Evolutionary conservation across 2,329 filamentous ascomycete genomes (phyloP), one percentile per base, ranked within the genome.

Genomic region (Coniochaeta hoffmannii): DNA sequence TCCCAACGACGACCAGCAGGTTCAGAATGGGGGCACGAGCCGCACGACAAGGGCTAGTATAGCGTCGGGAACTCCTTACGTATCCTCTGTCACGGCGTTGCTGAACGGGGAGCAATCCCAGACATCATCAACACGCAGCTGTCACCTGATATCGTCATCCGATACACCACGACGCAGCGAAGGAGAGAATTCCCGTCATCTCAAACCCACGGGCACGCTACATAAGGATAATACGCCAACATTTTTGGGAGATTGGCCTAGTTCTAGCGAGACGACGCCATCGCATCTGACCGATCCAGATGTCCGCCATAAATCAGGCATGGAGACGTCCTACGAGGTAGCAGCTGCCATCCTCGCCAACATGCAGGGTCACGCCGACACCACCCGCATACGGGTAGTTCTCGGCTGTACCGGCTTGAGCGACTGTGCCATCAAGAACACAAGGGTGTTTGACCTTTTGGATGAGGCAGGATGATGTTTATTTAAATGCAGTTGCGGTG

Each of bases 381-480:
- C 61, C 5, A 52, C 53, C 41, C 53, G 55, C 11, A 60, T 58
- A 15, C 54, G 64, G 31, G 17, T 19, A 9, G 50, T 57, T 11
- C 53, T 68, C 5, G 64, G 64, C 9, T 67, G 66, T 44, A 55
- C 52, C 12, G 59, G 57, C 28, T 41, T 50, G 19, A 54, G 53
- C 12, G 31, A 58, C 6, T 70, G 68, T 52, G 62, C 60, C 22
- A 61, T 69, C 7, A 65, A 62, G 53, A 69, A 69, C 32, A 66
- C 64, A n/a, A 58, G 53, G 15, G 34, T 69, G 14, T 67, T 69
- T 55, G 60, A 67, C 41, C 53, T 69, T 6, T 63, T 69, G 63
- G 65, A 68, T 31, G 64, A 67, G 26, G 53, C 58, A 10, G 51
- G 50, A 4, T 59, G 34, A 56, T 30, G 11, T 31, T n/a, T n/a